These are phyloP conservation scores for Scalesia atractyloides DNA, from an alignment of 129 eudicot species.

Conservation along the genomic window DNA sequence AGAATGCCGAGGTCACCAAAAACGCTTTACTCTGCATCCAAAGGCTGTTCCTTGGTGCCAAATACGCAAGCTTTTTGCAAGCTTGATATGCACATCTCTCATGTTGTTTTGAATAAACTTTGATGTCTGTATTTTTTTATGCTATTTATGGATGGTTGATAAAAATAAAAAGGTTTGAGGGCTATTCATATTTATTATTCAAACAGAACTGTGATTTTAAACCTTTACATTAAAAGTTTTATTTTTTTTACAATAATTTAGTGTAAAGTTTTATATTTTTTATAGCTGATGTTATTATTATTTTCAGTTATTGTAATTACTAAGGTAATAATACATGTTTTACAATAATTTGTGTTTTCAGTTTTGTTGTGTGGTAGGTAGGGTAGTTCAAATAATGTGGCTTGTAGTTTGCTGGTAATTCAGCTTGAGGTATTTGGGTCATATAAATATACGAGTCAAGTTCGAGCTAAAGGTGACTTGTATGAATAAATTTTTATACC, in stretches of 20 bases:
- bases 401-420: too few species aligned
- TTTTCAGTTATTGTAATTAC: too few species aligned
- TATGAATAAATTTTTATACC: too few species aligned
- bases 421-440: too few species aligned
- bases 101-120: conserved; percentile 29
- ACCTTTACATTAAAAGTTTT: neutral
- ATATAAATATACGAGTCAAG: too few species aligned
- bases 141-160: conserved; percentile 29
- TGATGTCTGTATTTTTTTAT: conserved; percentile 20
- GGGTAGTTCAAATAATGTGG: neutral
- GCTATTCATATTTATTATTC: conserved; percentile 27
- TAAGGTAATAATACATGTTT: neutral
- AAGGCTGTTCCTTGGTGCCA: conserved; percentile 96
- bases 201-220: neutral
- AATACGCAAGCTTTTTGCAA: conserved; percentile 96
- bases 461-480: too few species aligned
- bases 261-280: neutral
- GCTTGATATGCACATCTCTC: conserved; percentile 31
- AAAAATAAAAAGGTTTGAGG: conserved; percentile 25
- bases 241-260: neutral
- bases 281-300: neutral
- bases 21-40: conserved; percentile 92
- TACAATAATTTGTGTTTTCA: too few species aligned
- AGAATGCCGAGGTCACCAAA: conserved; percentile 92
- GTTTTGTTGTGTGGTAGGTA: neutral